Conservation (phyloP, 106 monocot species). For the Alisma plantagoaquatica region DNA sequence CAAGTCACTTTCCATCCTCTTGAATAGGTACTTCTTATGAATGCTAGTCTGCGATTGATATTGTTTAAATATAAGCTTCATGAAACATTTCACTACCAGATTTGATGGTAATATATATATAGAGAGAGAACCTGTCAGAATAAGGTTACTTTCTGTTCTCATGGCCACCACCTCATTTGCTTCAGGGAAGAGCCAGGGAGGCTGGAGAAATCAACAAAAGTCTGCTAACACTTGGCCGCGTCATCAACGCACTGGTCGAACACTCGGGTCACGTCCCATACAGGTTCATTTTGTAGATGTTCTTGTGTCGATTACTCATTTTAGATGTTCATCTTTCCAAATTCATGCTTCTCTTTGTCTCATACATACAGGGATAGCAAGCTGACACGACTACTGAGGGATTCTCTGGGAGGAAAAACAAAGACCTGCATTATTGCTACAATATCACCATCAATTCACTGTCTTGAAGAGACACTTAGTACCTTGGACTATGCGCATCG, state of each 20-base stretch:
- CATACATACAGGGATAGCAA: constrained; percentile 99
- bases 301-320: constrained; percentile 1
- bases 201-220: constrained; percentile 98
- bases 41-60: too few species aligned
- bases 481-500: constrained; percentile 91
- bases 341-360: constrained; percentile 3
- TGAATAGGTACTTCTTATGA: too few species aligned
- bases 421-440: constrained; percentile 97
- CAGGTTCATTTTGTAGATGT: constrained; percentile 28
- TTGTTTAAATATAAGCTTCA: too few species aligned
- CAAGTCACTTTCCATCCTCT: too few species aligned
- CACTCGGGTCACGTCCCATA: constrained; percentile 93
- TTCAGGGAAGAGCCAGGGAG: constrained; percentile 97
- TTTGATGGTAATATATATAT: too few species aligned
- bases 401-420: constrained; percentile 92
- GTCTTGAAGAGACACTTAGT: constrained; percentile 82
- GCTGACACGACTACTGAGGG: constrained; percentile 81
- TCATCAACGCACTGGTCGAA: constrained; percentile 93
- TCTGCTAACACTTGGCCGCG: constrained; percentile 92
- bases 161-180: too few species aligned
- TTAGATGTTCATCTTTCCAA: constrained; percentile 2
- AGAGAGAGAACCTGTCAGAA: too few species aligned
- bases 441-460: constrained; percentile 75
- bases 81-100: too few species aligned
- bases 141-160: too few species aligned